Conservation (phyloP, 345 rosid genomes). For the Eucalyptus cladocalyx region DNA sequence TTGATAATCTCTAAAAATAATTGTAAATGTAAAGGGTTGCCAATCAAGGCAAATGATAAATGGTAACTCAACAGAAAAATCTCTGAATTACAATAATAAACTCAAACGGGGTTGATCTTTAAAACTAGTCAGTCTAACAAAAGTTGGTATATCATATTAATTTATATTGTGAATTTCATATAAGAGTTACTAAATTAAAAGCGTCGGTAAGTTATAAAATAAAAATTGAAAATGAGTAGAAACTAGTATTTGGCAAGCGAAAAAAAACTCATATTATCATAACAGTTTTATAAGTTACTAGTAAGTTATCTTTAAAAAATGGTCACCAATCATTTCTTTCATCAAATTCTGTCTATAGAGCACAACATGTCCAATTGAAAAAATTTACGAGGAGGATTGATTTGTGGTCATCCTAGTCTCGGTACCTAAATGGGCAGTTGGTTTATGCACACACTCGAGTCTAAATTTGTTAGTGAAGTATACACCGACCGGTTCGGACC, state of each 20-base stretch:
- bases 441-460: background rate
- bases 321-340: too few relatives aligned
- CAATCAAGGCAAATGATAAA: background rate
- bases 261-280: background rate
- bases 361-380: background rate
- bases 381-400: background rate
- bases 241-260: rapidly evolving
- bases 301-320: too few relatives aligned
- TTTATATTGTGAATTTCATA: background rate
- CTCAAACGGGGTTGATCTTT: background rate
- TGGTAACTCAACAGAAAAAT: background rate
- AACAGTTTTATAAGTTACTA: too few relatives aligned
- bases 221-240: background rate
- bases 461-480: background rate
- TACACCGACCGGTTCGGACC: background rate
- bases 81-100: background rate
- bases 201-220: background rate
- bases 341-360: background rate
- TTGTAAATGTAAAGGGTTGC: background rate
- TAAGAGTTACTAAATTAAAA: background rate
- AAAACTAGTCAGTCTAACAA: background rate
- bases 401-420: background rate
- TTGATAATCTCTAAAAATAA: too few relatives aligned
- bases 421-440: background rate
- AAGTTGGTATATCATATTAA: background rate